phyloP scores from a whole-genome alignment of 768 basidiomycete species.

The Russula vinacea region DNA sequence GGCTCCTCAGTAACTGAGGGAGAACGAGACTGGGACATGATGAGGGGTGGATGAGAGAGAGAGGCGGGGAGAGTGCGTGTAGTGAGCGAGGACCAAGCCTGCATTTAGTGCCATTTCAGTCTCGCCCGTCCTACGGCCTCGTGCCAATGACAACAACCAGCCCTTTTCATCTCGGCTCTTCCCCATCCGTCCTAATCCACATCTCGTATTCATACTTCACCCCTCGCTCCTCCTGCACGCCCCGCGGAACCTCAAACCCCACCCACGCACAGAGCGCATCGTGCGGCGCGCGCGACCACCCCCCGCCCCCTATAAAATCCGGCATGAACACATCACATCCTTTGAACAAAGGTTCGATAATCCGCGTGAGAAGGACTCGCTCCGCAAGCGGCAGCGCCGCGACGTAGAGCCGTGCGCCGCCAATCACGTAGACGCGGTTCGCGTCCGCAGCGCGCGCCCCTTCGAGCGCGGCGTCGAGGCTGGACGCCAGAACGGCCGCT shows the following conservation, averaged over 20 bases:
- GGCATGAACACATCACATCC: conserved; percentile 88
- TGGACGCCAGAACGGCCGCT: conserved; percentile 44
- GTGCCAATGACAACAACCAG: conserved; percentile 15
- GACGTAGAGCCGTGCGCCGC: conserved; percentile 83
- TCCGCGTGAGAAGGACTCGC: conserved; percentile 83
- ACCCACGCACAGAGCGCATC: conserved; percentile 71
- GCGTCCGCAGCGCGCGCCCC: conserved; percentile 45
- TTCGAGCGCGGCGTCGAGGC: conserved; percentile 37
- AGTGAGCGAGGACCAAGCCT: conserved; percentile 7
- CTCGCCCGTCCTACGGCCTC: background rate
- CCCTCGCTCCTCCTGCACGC: conserved; percentile 77
- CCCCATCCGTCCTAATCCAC: conserved; percentile 79
- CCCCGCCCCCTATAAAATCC: conserved; percentile 49
- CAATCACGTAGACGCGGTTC: conserved; percentile 67
- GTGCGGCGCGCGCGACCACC: conserved; percentile 61
- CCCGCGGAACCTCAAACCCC: conserved; percentile 73
- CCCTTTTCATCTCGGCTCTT: background rate
- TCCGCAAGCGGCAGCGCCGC: conserved; percentile 65
- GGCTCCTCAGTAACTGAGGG: conserved; percentile 8
- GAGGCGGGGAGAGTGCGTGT: conserved; percentile 6
- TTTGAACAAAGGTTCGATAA: conserved; percentile 68
- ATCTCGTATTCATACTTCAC: conserved; percentile 91
- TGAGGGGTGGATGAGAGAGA: conserved; percentile 1
- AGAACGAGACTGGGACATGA: conserved; percentile 21
- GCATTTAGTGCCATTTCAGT: conserved; percentile 18